phyloP scores from a whole-genome alignment of 2,329 filamentous ascomycete species.

The Nakataea oryzae region DNA sequence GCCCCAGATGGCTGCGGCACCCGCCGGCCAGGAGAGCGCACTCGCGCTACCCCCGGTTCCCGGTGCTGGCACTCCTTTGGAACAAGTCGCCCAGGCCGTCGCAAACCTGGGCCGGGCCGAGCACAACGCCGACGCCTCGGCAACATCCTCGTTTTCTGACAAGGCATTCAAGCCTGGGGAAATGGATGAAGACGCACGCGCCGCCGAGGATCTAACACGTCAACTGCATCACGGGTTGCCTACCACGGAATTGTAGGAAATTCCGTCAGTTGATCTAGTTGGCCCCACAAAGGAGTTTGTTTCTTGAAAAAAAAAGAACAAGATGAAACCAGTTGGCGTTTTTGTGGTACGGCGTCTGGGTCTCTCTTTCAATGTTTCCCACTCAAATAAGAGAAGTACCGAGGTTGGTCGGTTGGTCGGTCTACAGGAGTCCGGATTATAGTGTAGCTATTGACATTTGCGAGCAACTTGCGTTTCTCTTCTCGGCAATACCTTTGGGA shows the following conservation, averaged over 20 bases:
- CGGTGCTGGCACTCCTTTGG: conserved; percentile 27
- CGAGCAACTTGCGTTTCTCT: background rate
- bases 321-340: background rate
- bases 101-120: conserved; percentile 13
- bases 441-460: background rate
- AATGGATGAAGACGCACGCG: conserved; percentile 30
- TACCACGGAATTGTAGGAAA: conserved; percentile 21
- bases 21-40: conserved; percentile 4
- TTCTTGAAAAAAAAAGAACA: background rate
- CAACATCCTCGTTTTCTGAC: conserved; percentile 13
- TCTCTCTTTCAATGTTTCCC: background rate
- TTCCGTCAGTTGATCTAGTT: background rate
- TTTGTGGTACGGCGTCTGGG: background rate
- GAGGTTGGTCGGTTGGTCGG: background rate
- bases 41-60: conserved; percentile 10
- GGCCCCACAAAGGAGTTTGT: background rate
- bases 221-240: conserved; percentile 33
- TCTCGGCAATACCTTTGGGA: background rate
- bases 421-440: background rate
- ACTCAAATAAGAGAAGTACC: background rate
- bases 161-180: conserved; percentile 26
- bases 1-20: conserved; percentile 5
- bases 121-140: conserved; percentile 3
- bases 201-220: conserved; percentile 43
- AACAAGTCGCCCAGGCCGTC: conserved; percentile 38